Percentiles rank a stretch among this genome's conserved stretches.
Conservation (phyloP, 2,329 filamentous ascomycete species). For the Alternaria viburni region DNA sequence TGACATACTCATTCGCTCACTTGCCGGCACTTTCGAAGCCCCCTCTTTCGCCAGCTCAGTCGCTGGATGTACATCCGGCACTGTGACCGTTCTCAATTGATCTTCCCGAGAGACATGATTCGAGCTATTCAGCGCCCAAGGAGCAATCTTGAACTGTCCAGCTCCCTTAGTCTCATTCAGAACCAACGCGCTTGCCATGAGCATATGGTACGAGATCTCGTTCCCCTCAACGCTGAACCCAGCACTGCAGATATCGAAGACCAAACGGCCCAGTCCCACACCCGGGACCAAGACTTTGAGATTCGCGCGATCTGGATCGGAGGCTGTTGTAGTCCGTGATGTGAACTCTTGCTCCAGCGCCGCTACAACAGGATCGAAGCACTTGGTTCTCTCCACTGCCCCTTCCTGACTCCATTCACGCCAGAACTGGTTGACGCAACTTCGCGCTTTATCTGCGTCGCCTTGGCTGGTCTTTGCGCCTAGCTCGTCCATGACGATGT, state of each 20-base stretch:
- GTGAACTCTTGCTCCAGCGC: constrained; percentile 57
- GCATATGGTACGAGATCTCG: constrained; percentile 93
- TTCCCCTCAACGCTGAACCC: constrained; percentile 86
- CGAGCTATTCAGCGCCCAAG: constrained; percentile 87
- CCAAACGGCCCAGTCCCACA: constrained; percentile 83
- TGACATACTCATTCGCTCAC: constrained; percentile 86
- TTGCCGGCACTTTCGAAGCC: constrained; percentile 37
- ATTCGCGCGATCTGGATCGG: constrained; percentile 33
- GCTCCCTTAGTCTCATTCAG: constrained; percentile 69
- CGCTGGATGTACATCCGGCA: constrained; percentile 74
- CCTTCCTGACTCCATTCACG: constrained; percentile 92
- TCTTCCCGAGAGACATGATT: constrained; percentile 77
- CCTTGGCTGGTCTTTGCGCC: constrained; percentile 70
- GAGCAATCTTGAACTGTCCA: constrained; percentile 75
- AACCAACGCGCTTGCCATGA: constrained; percentile 81
- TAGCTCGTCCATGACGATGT: constrained; percentile 67
- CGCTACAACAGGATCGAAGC: constrained; percentile 74
- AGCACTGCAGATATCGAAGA: constrained; percentile 79
- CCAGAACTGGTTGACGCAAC: constrained; percentile 91
- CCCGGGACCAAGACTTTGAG: constrained; percentile 83
- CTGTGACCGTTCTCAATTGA: constrained; percentile 73
- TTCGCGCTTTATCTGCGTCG: constrained; percentile 90
- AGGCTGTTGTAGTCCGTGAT: constrained; percentile 50
- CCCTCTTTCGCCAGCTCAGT: constrained; percentile 38
- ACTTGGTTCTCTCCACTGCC: constrained; percentile 72